phyloP scores from a whole-genome alignment of 2,329 filamentous ascomycete species.

The Elsinoe batatas region DNA sequence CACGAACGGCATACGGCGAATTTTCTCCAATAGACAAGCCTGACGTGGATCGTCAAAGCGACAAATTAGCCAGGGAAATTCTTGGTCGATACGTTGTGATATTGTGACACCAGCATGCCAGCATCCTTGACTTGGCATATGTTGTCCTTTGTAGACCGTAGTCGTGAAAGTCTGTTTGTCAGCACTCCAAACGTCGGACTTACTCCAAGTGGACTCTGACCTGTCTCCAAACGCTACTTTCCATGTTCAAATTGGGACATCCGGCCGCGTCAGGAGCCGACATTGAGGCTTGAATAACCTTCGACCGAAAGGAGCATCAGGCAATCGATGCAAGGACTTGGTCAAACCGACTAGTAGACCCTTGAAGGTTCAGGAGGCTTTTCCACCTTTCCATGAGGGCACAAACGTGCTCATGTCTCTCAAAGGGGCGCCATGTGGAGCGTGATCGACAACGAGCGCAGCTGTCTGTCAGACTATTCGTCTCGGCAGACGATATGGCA shows the following conservation, averaged over 20 bases:
- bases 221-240: background rate
- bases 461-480: background rate
- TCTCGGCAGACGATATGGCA: conserved; percentile 6
- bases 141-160: background rate
- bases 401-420: conserved; percentile 2
- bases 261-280: background rate
- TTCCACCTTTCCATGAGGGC: background rate
- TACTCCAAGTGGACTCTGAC: background rate
- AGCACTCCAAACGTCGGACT: background rate
- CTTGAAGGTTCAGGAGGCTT: background rate
- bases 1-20: background rate
- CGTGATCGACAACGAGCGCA: background rate
- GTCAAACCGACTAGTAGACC: background rate
- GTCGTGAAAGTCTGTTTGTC: background rate
- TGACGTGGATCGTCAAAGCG: background rate
- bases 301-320: background rate
- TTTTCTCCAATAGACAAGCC: background rate
- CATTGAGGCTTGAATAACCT: background rate
- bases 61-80: no score
- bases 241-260: background rate
- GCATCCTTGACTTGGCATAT: background rate
- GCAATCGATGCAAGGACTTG: background rate
- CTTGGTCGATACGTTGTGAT: no score
- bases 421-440: background rate
- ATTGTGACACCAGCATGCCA: no score